phyloP scores from a whole-genome alignment of 208 protist genomes.

The Wallacemonas sp. region DNA sequence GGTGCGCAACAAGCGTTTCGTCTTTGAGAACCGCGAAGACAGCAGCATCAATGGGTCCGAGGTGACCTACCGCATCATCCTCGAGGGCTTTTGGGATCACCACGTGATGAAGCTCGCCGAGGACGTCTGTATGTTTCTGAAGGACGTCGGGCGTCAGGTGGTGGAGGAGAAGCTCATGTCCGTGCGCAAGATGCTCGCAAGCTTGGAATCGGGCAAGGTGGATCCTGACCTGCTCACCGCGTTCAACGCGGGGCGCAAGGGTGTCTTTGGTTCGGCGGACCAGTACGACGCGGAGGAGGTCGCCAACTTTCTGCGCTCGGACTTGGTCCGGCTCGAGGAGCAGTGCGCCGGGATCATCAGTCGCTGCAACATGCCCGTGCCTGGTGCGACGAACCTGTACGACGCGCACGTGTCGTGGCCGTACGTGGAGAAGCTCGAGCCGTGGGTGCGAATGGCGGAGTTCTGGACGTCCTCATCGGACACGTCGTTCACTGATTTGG shows the following conservation, averaged over 20 bases:
- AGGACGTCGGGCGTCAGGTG: conserved; percentile 75
- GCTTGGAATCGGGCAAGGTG: conserved; percentile 32
- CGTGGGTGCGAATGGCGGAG: conserved; percentile 85
- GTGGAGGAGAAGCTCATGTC: conserved; percentile 73
- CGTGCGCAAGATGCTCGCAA: conserved; percentile 61
- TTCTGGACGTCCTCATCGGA: conserved; percentile 90
- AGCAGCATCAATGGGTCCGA: conserved; percentile 56
- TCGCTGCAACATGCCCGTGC: conserved; percentile 81
- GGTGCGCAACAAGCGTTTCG: conserved; percentile 84
- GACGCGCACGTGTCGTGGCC: conserved; percentile 85
- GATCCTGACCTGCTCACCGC: conserved; percentile 64
- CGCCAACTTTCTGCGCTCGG: conserved; percentile 76
- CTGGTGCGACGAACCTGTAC: conserved; percentile 77
- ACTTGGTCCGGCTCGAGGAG: conserved; percentile 71
- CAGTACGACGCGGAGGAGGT: conserved; percentile 78
- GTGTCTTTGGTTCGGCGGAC: conserved; percentile 67
- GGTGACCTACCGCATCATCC: conserved; percentile 83
- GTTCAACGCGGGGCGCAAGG: conserved; percentile 57
- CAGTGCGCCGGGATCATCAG: conserved; percentile 82
- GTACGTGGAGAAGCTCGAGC: conserved; percentile 82
- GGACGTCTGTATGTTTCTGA: conserved; percentile 85
- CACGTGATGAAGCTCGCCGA: conserved; percentile 89
- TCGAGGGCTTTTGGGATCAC: conserved; percentile 90
- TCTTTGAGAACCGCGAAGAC: conserved; percentile 75
- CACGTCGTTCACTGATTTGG: conserved; percentile 82